Base-by-base conservation (phyloP, 257 asterid genomes). In the Solanum etuberosum region DNA sequence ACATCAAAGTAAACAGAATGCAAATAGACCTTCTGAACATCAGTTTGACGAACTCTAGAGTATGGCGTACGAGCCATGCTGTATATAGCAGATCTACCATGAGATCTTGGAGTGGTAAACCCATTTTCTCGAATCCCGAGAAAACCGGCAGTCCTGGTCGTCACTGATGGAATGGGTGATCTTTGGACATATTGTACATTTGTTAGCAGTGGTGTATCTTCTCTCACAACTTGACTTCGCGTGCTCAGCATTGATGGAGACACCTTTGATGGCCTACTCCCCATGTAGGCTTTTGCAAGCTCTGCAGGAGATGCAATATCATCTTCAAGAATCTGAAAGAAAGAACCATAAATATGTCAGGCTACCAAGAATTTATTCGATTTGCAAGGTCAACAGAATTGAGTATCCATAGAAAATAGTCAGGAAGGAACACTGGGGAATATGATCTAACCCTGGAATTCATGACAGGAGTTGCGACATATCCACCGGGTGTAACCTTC, bases 211-310 rank as follows among this genome's bases (percentile, higher is more conserved):
- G 91, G 88, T 15, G 91, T 54, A 86, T 89, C 92, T 87, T 93
- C 96, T 83, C 87, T 92, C 51, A 90, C 89, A 83, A 87, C 88
- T 86, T 92, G 97, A 78, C 88, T 51, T 73, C 91, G 94, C 40
- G 82, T 86, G 81, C 98, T 93, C 88, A 91, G 90, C 89, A 71
- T 88, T 37, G 99, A 93, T 4, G 97, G 97, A 0, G 97, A 96
- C 59, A 89, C 91, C 88, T 91, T 95, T 48, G 93, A 92, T 88
- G 95, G 92, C 91, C 94, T 93, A 35, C 89, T 90, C 78, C 97
- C 98, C 99, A 97, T 96, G 90, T 97, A 97, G 83, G 99, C 95
- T 91, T 93, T 96, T 42, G 99, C 99, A 88, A 97, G 92, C 89
- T 96, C 98, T 78, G 98, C 94, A 43, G 99, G 98, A 89, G 99